Conservation (phyloP, 1,139 yeast genomes). For the Pichia sp. region DNA sequence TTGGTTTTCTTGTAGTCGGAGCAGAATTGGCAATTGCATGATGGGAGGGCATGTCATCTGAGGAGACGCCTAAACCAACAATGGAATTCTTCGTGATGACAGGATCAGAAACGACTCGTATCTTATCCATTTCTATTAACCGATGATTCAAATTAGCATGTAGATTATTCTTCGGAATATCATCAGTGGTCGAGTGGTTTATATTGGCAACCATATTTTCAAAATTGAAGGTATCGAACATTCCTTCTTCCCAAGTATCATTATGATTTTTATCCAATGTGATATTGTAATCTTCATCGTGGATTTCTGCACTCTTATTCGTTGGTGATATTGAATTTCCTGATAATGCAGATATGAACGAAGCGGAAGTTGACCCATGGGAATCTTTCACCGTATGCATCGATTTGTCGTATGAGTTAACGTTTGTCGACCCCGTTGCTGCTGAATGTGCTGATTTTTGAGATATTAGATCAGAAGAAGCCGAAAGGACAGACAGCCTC, state of each 20-base stretch:
- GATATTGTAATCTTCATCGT: not conserved
- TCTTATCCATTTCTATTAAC: not conserved
- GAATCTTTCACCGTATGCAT: not conserved
- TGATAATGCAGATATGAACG: constrained; percentile 1
- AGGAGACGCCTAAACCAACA: not conserved
- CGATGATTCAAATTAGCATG: too few relatives aligned
- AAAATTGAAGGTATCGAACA: constrained; percentile 21
- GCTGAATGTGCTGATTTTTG: not conserved
- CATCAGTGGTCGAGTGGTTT: not conserved
- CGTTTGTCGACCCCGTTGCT: not conserved
- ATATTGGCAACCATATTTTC: constrained; percentile 16
- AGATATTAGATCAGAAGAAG: not conserved
- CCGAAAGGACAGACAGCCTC: not conserved
- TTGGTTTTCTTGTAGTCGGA: constrained; percentile 11
- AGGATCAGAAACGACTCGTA: constrained; percentile 10
- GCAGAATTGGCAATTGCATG: constrained; percentile 10
- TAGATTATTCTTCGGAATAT: not conserved
- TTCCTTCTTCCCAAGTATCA: constrained; percentile 15
- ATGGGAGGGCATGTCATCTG: not conserved
- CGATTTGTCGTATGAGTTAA: not conserved
- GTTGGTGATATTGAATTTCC: not conserved
- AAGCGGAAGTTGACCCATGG: constrained; percentile 1
- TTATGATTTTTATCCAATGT: not conserved
- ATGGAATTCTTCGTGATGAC: not conserved
- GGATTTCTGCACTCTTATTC: not conserved